Conservation (phyloP, 768 basidiomycete genomes). For the Kwoniella botswanensis region DNA sequence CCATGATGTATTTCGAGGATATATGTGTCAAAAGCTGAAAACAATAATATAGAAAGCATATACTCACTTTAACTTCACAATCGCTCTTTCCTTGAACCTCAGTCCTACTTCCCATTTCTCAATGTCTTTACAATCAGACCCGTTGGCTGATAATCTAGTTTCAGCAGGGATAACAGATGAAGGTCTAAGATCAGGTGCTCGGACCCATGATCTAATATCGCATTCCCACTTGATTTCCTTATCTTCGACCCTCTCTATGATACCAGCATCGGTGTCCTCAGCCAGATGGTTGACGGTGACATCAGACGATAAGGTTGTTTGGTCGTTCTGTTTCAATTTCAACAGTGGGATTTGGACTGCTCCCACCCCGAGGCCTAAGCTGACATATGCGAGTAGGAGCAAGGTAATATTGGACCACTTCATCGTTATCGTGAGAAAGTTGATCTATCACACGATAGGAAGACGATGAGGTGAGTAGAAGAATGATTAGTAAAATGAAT, state of each 20-base stretch:
- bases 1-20: not conserved
- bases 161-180: conserved; percentile 24
- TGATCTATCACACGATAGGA: not conserved
- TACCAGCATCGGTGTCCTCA: too few relatives aligned
- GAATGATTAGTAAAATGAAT: too few relatives aligned
- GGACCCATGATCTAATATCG: conserved; percentile 34
- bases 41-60: not conserved
- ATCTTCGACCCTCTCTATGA: not conserved
- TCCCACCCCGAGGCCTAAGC: not conserved
- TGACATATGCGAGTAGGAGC: not conserved
- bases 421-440: not conserved
- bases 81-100: conserved; percentile 41
- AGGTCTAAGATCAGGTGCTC: conserved; percentile 38
- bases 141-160: conserved; percentile 34
- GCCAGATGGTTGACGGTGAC: not conserved
- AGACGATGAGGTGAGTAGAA: too few relatives aligned
- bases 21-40: not conserved
- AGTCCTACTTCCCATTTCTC: conserved; percentile 38
- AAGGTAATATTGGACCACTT: not conserved
- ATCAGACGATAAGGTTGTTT: not conserved
- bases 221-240: conserved; percentile 22
- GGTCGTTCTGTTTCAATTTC: not conserved
- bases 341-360: not conserved
- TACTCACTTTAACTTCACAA: conserved; percentile 39
- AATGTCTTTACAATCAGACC: conserved; percentile 34